Base-by-base conservation (phyloP, 371 early-diverging fungal species). In the Mucor circinelloides region DNA sequence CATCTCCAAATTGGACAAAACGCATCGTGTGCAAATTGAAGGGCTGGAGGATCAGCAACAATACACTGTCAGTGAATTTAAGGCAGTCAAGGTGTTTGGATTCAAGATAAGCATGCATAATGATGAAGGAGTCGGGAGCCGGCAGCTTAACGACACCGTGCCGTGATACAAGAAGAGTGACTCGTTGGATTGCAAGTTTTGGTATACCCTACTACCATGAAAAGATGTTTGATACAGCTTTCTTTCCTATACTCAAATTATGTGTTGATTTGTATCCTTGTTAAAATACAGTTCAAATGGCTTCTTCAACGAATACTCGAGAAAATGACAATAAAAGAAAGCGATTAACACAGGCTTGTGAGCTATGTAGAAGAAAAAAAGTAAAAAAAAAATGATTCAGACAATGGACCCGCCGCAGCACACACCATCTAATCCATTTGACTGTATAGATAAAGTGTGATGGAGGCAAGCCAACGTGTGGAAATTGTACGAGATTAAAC, bases 271-370 rank as follows among this genome's bases (percentile, higher is more conserved):
- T 8, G 3, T 44, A 7, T 19, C 19, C 6, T 34, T 34, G 9
- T 34, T 34, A 34, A 34, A 44, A n/a, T 44, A 19, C 44, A 3
- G 19, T 44, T 19, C 19, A 44, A 44, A 46, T 46, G 46, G 46
- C 46, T 21, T 21, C 46, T 10, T 21, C 46, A 46, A 46, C n/a
- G n/a, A 31, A 25, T 23, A 38, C 31, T 48, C 48, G 25, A 54
- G 67, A 67, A 42, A 58, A 12, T 30, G 69, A 50, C 12, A 68
- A 46, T 5, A 91, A 90, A 69, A 78, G 93, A 44, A 91, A 90
- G 68, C 77, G 93, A 42, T 81, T 90, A 15, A 92, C 91, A 0
- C 92, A 93, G 72, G 95, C 95, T 23, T 94, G 95, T 68, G 92
- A 91, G 56, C 74, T 85, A 25, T 94, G 95, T 76, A 81, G 89